A percentile compares a stretch with the other conserved stretches of the same genome.
Conservation (phyloP, 495 filamentous ascomycete genomes). For the Penicillium silybi region DNA sequence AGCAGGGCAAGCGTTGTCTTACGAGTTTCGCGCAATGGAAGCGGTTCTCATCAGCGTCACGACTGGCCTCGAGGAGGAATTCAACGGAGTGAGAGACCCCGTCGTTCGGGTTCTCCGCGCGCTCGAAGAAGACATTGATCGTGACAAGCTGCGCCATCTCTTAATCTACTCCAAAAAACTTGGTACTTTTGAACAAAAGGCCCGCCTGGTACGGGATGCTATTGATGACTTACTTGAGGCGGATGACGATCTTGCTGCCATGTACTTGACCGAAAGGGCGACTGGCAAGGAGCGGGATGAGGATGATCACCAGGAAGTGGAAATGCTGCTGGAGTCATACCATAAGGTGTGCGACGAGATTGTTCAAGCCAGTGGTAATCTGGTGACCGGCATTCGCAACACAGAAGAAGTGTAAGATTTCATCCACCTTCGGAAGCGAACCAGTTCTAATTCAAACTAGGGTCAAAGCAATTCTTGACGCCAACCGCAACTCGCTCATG, state of each 20-base stretch:
- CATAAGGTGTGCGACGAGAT: conserved; percentile 98
- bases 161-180: conserved; percentile 92
- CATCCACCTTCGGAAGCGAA: background rate
- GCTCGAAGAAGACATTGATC: conserved; percentile 93
- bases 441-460: conserved; percentile 39
- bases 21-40: conserved; percentile 60
- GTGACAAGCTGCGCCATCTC: conserved; percentile 85
- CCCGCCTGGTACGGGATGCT: conserved; percentile 87
- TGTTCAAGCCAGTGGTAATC: conserved; percentile 86
- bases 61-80: conserved; percentile 83
- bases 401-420: conserved; percentile 90
- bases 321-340: conserved; percentile 94
- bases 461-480: conserved; percentile 94
- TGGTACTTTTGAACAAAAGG: conserved; percentile 96
- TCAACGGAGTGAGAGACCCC: conserved; percentile 86
- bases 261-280: conserved; percentile 89
- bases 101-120: conserved; percentile 85
- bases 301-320: conserved; percentile 92
- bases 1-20: conserved; percentile 52
- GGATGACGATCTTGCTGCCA: conserved; percentile 89
- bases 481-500: conserved; percentile 97
- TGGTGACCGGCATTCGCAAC: conserved; percentile 94
- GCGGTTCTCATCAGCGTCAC: conserved; percentile 63
- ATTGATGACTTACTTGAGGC: conserved; percentile 97
- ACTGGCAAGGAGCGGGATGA: conserved; percentile 70